Percentiles rank a stretch among this genome's conserved stretches.
Conservation (phyloP, 2,329 filamentous ascomycete genomes). For the Paracoccidioides lutzii region DNA sequence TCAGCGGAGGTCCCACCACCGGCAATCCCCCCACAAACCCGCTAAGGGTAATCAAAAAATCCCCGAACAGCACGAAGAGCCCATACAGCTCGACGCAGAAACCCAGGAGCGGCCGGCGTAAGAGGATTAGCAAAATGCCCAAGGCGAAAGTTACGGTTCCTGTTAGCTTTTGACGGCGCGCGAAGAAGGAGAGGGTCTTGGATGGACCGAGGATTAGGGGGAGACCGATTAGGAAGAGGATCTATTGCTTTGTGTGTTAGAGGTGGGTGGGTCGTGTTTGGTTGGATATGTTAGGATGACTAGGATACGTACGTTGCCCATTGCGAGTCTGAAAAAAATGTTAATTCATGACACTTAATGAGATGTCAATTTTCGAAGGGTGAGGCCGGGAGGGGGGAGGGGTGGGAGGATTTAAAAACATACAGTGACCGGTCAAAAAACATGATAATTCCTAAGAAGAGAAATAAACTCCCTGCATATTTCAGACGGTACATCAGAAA, state of each 20-base stretch:
- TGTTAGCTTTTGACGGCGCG: slow-evolving; percentile 79
- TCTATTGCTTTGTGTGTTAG: slow-evolving; percentile 38
- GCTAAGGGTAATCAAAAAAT: slow-evolving; percentile 87
- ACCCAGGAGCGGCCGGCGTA: slow-evolving; percentile 82
- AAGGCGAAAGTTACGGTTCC: slow-evolving; percentile 78
- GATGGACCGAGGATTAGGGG: slow-evolving; percentile 87
- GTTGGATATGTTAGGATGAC: background rate
- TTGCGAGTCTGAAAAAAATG: slow-evolving; percentile 57
- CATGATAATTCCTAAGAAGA: slow-evolving; percentile 84
- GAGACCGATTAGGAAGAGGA: slow-evolving; percentile 93
- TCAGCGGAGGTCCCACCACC: slow-evolving; percentile 75
- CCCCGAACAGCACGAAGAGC: slow-evolving; percentile 84
- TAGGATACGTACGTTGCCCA: slow-evolving; percentile 66
- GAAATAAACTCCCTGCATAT: slow-evolving; percentile 71
- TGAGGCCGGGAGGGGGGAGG: background rate
- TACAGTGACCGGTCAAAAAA: slow-evolving; percentile 97
- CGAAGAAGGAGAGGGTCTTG: slow-evolving; percentile 91
- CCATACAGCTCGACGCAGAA: slow-evolving; percentile 88
- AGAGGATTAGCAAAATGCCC: slow-evolving; percentile 71
- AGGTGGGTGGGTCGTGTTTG: background rate
- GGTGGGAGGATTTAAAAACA: slow-evolving; percentile 25
- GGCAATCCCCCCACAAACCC: slow-evolving; percentile 76
- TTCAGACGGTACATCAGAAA: background rate
- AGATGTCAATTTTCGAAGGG: background rate
- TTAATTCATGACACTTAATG: background rate